Evolutionary conservation across 2,329 filamentous ascomycete species (phyloP), one percentile per base, ranked within the genome.

Genomic region (Epichloe baconii): DNA sequence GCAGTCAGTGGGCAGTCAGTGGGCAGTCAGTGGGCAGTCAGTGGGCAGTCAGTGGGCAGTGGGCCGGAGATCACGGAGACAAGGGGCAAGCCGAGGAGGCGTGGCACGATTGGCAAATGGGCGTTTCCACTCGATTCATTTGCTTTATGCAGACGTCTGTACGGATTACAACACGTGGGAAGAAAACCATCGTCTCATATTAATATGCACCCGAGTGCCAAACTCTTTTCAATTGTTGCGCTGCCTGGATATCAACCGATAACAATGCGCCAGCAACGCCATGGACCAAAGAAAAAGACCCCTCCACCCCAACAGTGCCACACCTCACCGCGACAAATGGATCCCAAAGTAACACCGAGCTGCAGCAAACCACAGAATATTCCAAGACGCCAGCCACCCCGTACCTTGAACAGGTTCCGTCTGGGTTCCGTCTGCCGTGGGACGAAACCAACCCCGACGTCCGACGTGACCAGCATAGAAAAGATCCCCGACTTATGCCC

Each of bases 401-500:
- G n/a, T 19, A 35, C 19, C 19, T n/a, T 10, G 36, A 15, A 6
- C 36, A 37, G 15, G 15, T 37, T 37, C 12, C 4, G 36, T 12
- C 23, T 7, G 23, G 15, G 15, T 37, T 37, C 12, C 4, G 36
- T 12, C 23, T 7, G 23, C 23, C 23, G 23, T 26, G 23, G 23
- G 7, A 26, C 23, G 23, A 26, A 12, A 37, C 36, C 36, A 37
- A 12, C 12, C 36, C 36, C 5, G 23, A 26, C 6, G 23, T 26
- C 23, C 26, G 26, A 8, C 7, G 26, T 26, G 26, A 26, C 26
- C 2, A 26, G 26, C 26, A 26, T 26, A 26, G 26, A 26, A 8
- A 26, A 26, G 7, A 26, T 26, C 7, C 26, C 4, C 31, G 4
- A 17, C 11, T 31, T 31, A 71, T 17, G 62, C 59, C 43, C 80